Evolutionary conservation across 2,329 filamentous ascomycete genomes (phyloP), one percentile per base, ranked within the genome.

Genomic region (Phoma sp.): DNA sequence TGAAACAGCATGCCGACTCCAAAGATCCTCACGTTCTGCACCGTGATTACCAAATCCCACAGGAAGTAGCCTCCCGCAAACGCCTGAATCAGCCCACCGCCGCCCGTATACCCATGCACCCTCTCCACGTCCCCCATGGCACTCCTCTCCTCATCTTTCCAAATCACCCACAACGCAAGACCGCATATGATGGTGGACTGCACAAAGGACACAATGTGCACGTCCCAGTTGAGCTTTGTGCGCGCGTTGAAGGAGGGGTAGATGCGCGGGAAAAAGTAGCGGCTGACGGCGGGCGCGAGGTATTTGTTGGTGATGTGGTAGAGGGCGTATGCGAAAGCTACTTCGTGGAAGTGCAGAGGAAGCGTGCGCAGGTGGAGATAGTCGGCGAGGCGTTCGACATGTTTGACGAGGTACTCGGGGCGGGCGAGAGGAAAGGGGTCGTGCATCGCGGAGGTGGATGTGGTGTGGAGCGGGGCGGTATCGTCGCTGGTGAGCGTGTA

Each of bases 1-100:
- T 96, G 91, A 44, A 89, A 89, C 55, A 94, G 80, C 75, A 92
- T 86, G 36, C 89, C 89, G n/a, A 84, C 69, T 7, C 90, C 90
- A 68, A 95, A 95, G 32, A 92, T 84, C 56, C 85, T 80, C 22
- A 93, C 69, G 69, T 92, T 84, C 69, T 83, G 77, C 55, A 85
- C 76, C 37, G 89, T 92, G 59, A 92, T 83, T 61, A 87, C 77
- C 45, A 95, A 75, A 70, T 96, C 91, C 90, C 90, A 96, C 45
- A 94, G 75, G 70, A 96, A 96, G 74, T 96, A 96, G 9, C 91
- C 91, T 21, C 86, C 82, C 1, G 90, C 91, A 64, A 93, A 82
- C 9, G 87, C 88, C 75, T 92, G 89, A 49, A 93, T 84, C 80
- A 94, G 83, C 38, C 88, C 90, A 29, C 82, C 81, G 15, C 82